Base-by-base conservation (phyloP, 2,329 filamentous ascomycete genomes). In the Escovopsis sp. region DNA sequence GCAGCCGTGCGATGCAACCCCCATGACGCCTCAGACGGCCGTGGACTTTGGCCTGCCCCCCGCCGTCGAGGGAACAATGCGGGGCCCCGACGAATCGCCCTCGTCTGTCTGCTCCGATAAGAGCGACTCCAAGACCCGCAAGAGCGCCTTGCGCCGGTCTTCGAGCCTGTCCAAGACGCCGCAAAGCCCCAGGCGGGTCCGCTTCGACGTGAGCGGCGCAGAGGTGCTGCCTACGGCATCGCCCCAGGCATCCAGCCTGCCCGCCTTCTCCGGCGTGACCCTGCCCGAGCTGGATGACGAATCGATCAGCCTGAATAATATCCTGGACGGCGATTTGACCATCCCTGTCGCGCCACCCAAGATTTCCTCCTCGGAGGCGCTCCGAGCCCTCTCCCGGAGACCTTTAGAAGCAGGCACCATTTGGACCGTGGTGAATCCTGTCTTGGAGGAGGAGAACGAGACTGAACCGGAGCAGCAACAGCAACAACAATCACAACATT, bases 181-280 rank as follows among this genome's bases (percentile, higher is more conserved):
- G 5, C 59, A 61, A 30, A 74, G 70, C 45, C 70, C 70, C n/a
- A 65, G 72, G 21, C 63, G 70, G 39, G 74, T 78, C 38, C 71
- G 74, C 33, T 78, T 78, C 42, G 66, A 74, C 27, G 66, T 77
- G 31, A 64, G 65, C 48, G 72, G 72, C 35, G 58, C 65, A 42
- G 71, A 77, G 46, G 70, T 79, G 26, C 55, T 75, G 38, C 70
- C 73, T 15, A 75, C 72, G 31, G 57, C 65, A 18, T 74, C 71
- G 16, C 72, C 72, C 32, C 60, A 63, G 41, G 42, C 50, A 37
- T 44, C 55, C 37, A 50, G 56, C 40, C n/a, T n/a, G 21, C 44
- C 53, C 47, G 45, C 53, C 35, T 41, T 45, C 28, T 48, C 47
- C 7, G 45, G 47, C 37, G 41, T 50, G 35, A 34, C 45, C 16